A percentile compares a stretch with the other conserved stretches of the same genome.
Evolutionary conservation across 257 asterid species (phyloP).

Genomic region (Scutellaria barbata): DNA sequence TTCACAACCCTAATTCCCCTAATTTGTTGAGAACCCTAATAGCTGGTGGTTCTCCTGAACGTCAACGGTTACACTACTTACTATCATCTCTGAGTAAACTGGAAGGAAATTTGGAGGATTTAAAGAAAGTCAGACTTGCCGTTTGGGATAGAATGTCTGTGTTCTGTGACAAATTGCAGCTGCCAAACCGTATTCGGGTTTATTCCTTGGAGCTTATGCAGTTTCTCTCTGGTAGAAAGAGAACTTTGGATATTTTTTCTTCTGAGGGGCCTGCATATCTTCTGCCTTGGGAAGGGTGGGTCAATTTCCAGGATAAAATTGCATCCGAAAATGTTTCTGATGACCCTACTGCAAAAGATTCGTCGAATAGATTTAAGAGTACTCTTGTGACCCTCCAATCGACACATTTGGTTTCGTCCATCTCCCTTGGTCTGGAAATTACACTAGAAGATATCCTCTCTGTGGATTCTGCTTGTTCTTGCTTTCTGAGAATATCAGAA

Average conservation of each 20-base stretch:
- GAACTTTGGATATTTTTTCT: constrained; percentile 44
- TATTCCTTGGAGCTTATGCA: constrained; percentile 89
- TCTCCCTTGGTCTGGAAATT: constrained; percentile 68
- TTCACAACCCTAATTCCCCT: too few species aligned
- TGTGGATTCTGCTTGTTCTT: constrained; percentile 76
- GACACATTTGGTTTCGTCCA: constrained; percentile 68
- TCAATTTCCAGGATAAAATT: constrained; percentile 49
- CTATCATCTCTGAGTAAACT: constrained; percentile 79
- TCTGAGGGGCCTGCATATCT: constrained; percentile 45
- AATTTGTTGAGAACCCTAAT: too few species aligned
- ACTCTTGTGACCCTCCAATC: constrained; percentile 91
- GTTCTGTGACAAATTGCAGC: constrained; percentile 70
- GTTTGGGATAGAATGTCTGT: constrained; percentile 78
- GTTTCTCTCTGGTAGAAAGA: constrained; percentile 62
- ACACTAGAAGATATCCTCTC: constrained; percentile 67
- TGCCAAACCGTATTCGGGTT: constrained; percentile 72
- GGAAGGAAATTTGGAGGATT: constrained; percentile 68
- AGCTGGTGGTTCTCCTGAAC: constrained; percentile 50
- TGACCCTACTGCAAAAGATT: constrained; percentile 47
- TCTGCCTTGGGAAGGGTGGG: constrained; percentile 95
- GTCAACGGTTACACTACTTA: constrained; percentile 51
- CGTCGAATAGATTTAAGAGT: constrained; percentile 56
- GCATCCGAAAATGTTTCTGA: constrained; percentile 39
- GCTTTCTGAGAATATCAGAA: constrained; percentile 68
- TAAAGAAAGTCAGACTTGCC: constrained; percentile 63